Percentiles rank a stretch among this genome's conserved stretches.
Evolutionary conservation across 2,329 filamentous ascomycete species (phyloP).

Genomic region (Phialocephala sp.): DNA sequence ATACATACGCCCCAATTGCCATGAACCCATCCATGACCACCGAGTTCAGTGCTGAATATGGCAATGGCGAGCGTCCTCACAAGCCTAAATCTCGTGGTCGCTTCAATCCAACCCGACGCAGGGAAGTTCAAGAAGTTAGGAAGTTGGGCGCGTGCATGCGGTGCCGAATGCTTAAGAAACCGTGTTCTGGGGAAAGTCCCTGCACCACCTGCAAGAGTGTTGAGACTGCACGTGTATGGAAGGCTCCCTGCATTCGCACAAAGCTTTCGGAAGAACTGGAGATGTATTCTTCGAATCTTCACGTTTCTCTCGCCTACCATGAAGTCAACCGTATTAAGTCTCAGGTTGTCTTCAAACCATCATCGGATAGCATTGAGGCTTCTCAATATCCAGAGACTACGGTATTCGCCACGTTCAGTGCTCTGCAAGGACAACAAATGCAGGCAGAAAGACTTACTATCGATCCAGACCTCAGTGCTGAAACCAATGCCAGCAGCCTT

Average conservation of each 20-base stretch:
- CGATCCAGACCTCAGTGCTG: slow-evolving; percentile 42
- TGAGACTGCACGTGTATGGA: slow-evolving; percentile 68
- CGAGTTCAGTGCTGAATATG: slow-evolving; percentile 43
- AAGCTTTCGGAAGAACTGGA: slow-evolving; percentile 66
- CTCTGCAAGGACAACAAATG: slow-evolving; percentile 36
- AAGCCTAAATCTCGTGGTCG: slow-evolving; percentile 58
- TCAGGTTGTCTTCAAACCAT: slow-evolving; percentile 55
- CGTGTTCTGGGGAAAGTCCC: slow-evolving; percentile 66
- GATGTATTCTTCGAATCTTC: slow-evolving; percentile 67
- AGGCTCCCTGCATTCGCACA: slow-evolving; percentile 65
- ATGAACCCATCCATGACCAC: slow-evolving; percentile 38
- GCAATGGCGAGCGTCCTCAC: slow-evolving; percentile 38
- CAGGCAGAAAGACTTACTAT: slow-evolving; percentile 42
- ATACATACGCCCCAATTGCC: slow-evolving; percentile 33
- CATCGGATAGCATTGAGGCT: slow-evolving; percentile 53
- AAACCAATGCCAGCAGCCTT: slow-evolving; percentile 39
- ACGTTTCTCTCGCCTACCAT: slow-evolving; percentile 65
- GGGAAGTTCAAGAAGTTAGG: slow-evolving; percentile 68
- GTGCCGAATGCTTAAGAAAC: slow-evolving; percentile 69
- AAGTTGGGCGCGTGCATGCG: slow-evolving; percentile 70
- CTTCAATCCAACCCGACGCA: slow-evolving; percentile 63
- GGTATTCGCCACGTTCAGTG: slow-evolving; percentile 41
- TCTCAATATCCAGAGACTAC: slow-evolving; percentile 62
- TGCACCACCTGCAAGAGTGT: slow-evolving; percentile 70
- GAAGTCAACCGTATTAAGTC: slow-evolving; percentile 61